phyloP scores from a whole-genome alignment of 768 basidiomycete species.

The Pluteus cervinus region DNA sequence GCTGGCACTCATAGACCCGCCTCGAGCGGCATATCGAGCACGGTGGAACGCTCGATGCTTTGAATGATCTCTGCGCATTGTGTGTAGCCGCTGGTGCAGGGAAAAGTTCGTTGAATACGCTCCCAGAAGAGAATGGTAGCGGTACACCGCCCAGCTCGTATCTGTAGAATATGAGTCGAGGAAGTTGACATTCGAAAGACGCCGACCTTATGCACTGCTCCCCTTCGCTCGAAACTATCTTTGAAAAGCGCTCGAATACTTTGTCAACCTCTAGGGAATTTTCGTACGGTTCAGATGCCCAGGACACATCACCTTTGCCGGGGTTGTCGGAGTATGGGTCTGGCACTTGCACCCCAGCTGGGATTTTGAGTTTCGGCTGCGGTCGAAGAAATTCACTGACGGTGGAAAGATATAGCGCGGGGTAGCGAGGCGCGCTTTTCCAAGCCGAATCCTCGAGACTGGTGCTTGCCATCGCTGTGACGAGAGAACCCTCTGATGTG shows the following conservation, averaged over 20 bases:
- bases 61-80: conserved; percentile 46
- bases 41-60: conserved; percentile 43
- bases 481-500: conserved; percentile 42
- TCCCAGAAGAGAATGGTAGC: conserved; percentile 79
- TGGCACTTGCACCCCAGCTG: conserved; percentile 37
- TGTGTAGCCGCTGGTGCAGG: conserved; percentile 40
- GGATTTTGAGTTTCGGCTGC: conserved; percentile 40
- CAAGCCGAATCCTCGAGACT: conserved; percentile 60
- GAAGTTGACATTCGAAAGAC: neutral
- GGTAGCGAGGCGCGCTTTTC: conserved; percentile 58
- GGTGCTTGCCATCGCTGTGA: conserved; percentile 51
- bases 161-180: conserved; percentile 31
- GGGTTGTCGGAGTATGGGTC: conserved; percentile 31
- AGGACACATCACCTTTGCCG: conserved; percentile 39
- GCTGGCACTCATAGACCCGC: conserved; percentile 86
- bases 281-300: conserved; percentile 76
- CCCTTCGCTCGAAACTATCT: conserved; percentile 61
- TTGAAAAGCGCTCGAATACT: conserved; percentile 81
- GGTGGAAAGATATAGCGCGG: conserved; percentile 71
- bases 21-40: conserved; percentile 65
- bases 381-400: conserved; percentile 65
- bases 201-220: conserved; percentile 66
- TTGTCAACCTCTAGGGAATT: conserved; percentile 75
- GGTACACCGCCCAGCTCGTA: conserved; percentile 87
- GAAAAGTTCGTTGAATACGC: conserved; percentile 69